Conservation (phyloP, 2,329 filamentous ascomycete genomes). For the Aspergillus spinulosporus region DNA sequence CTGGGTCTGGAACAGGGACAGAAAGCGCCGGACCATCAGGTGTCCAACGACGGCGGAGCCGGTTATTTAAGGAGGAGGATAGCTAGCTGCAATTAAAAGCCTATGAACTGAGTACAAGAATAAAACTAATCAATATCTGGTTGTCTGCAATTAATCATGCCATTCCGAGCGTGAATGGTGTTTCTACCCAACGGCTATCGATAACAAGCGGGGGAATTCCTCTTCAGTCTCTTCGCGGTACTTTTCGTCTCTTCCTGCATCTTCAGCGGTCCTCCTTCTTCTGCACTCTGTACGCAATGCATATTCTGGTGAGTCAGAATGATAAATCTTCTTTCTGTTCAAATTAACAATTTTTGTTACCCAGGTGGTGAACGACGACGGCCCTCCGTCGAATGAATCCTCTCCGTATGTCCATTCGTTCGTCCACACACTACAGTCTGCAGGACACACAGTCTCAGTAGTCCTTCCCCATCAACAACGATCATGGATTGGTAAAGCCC, state of each 20-base stretch:
- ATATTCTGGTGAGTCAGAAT: constrained; percentile 50
- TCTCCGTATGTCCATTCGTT: constrained; percentile 79
- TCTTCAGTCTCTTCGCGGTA: constrained; percentile 7
- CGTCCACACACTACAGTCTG: constrained; percentile 66
- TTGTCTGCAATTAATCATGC: not conserved
- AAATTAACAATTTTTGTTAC: not conserved
- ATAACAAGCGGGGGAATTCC: constrained; percentile 23
- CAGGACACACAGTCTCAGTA: constrained; percentile 86
- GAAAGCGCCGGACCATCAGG: constrained; percentile 35
- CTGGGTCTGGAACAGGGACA: constrained; percentile 57
- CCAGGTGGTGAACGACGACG: constrained; percentile 69
- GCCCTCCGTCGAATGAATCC: constrained; percentile 73
- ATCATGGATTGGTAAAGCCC: constrained; percentile 98
- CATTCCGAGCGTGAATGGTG: constrained; percentile 1
- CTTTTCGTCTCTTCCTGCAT: constrained; percentile 15
- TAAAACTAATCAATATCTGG: not conserved
- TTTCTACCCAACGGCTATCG: constrained; percentile 21
- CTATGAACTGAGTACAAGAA: not conserved
- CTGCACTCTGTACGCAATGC: constrained; percentile 39
- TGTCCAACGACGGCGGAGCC: constrained; percentile 37
- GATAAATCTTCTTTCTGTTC: not conserved
- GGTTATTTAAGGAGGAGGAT: constrained; percentile 23
- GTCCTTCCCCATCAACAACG: constrained; percentile 87
- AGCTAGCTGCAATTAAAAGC: constrained; percentile 3
- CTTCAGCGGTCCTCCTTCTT: constrained; percentile 12